Evolutionary conservation across 495 filamentous ascomycete genomes (phyloP), one percentile per base, ranked within the genome.

Genomic region (Articulospora tetracladia): DNA sequence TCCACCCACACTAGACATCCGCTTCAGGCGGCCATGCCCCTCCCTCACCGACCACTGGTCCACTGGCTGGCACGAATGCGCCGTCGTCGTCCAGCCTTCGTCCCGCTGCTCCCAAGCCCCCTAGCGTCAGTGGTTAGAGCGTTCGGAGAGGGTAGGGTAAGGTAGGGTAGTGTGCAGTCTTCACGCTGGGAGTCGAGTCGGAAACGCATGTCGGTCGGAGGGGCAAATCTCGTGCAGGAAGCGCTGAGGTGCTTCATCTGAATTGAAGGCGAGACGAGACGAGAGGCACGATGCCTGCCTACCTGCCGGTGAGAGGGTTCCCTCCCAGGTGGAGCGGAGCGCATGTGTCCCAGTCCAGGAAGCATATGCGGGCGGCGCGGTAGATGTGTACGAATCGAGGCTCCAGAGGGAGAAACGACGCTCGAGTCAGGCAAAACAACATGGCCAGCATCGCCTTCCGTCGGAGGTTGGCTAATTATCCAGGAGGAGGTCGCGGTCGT

Each of bases 381-480:
- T 59, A 59, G 48, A 59, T 59, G 8, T 59, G 8, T 59, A 24
- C 12, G 32, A 50, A 25, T 27, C 20, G 11, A 44, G 39, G 8
- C 3, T 44, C 3, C 17, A 44, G 17, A n/a, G 10, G 39, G 30
- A 13, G 6, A 32, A 13, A 32, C 30, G 6, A 44, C 17, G 39
- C 22, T 59, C 56, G 56, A 59, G 56, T 59, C 56, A 59, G 47
- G 47, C 23, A 44, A 44, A 15, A 44, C 39, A 7, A n/a, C 17
- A 44, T n/a, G 56, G 47, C 19, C 46, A 59, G 47, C 26, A 26
- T 57, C 55, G 55, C 55, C 39, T 57, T 48, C 55, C 23, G 49
- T 57, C 55, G 55, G 55, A 49, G 11, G 47, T 25, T 50, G 47
- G 17, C 8, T 19, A 44, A 44, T 19, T 19, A 44, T 15, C 39